Conservation (phyloP, 768 basidiomycete species). For the Leccinellum albellum region DNA sequence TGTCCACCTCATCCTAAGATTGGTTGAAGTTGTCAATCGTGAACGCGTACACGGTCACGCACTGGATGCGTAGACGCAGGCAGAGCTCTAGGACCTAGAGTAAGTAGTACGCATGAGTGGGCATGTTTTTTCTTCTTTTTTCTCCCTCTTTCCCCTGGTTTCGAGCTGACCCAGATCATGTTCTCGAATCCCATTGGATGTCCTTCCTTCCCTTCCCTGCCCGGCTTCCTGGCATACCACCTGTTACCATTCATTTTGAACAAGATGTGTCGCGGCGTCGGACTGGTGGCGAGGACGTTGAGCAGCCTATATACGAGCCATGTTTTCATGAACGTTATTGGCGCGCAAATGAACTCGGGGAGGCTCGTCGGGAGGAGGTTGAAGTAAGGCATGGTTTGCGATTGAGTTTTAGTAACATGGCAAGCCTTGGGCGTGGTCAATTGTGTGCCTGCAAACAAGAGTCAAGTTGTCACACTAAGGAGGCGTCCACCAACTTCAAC, state of each 20-base stretch:
- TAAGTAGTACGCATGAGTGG: not conserved
- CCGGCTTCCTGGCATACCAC: constrained; percentile 72
- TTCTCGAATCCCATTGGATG: constrained; percentile 83
- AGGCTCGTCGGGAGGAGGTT: not conserved
- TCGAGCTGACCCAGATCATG: constrained; percentile 62
- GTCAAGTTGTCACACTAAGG: constrained; percentile 9
- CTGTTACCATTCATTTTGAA: constrained; percentile 99
- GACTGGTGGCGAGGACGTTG: constrained; percentile 70
- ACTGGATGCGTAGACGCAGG: constrained; percentile 69
- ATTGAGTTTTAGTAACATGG: not conserved
- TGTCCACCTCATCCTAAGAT: constrained; percentile 77
- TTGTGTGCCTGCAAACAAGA: no score
- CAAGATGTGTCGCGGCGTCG: constrained; percentile 84
- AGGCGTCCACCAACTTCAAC: constrained; percentile 44
- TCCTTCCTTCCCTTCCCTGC: constrained; percentile 67
- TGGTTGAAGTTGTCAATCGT: constrained; percentile 96
- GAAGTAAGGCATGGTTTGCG: not conserved
- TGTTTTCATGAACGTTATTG: constrained; percentile 14
- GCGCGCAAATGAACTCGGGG: constrained; percentile 7
- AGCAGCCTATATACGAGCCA: constrained; percentile 47
- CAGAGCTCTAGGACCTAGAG: constrained; percentile 84
- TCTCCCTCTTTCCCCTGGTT: no score
- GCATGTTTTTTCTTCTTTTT: no score
- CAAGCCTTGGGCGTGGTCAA: no score
- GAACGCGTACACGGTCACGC: constrained; percentile 96